phyloP scores from a whole-genome alignment of 2,329 filamentous ascomycete species.

The Salinomyces thailandicus region DNA sequence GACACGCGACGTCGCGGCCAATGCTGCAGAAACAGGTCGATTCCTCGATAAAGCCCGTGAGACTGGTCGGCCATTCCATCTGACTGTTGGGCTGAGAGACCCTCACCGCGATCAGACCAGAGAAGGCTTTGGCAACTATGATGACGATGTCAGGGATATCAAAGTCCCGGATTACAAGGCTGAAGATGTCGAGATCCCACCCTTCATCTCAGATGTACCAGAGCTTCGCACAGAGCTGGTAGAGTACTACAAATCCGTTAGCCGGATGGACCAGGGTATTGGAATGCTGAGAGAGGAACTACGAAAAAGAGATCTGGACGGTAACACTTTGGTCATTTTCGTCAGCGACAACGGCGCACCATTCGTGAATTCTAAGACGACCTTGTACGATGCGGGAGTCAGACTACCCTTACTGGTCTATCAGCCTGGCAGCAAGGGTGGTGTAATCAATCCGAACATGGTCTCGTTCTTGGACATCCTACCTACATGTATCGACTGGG shows the following conservation, averaged over 20 bases:
- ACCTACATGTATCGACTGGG: slow-evolving; percentile 37
- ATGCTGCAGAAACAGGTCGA: slow-evolving; percentile 28
- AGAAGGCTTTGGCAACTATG: slow-evolving; percentile 36
- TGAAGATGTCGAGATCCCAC: slow-evolving; percentile 32
- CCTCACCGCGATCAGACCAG: slow-evolving; percentile 35
- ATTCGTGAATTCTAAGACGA: slow-evolving; percentile 44
- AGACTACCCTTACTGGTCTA: slow-evolving; percentile 35
- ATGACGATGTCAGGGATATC: slow-evolving; percentile 7
- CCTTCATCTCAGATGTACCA: slow-evolving; percentile 7
- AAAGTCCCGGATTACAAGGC: slow-evolving; percentile 10
- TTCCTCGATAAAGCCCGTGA: slow-evolving; percentile 31
- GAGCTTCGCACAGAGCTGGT: slow-evolving; percentile 30
- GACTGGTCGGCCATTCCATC: slow-evolving; percentile 30
- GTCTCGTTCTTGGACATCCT: slow-evolving; percentile 39
- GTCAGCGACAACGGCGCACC: slow-evolving; percentile 41
- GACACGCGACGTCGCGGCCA: slow-evolving; percentile 34
- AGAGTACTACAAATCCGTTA: slow-evolving; percentile 32
- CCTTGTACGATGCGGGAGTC: slow-evolving; percentile 40
- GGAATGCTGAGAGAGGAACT: slow-evolving; percentile 32
- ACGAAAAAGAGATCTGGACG: slow-evolving; percentile 20
- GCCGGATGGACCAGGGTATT: slow-evolving; percentile 34
- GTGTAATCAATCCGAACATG: slow-evolving; percentile 33
- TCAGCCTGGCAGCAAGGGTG: slow-evolving; percentile 20
- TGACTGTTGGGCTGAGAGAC: slow-evolving; percentile 40
- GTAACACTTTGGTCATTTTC: slow-evolving; percentile 37